phyloP scores from a whole-genome alignment of 1,284 basidiomycete species.

The Chiua sp. region DNA sequence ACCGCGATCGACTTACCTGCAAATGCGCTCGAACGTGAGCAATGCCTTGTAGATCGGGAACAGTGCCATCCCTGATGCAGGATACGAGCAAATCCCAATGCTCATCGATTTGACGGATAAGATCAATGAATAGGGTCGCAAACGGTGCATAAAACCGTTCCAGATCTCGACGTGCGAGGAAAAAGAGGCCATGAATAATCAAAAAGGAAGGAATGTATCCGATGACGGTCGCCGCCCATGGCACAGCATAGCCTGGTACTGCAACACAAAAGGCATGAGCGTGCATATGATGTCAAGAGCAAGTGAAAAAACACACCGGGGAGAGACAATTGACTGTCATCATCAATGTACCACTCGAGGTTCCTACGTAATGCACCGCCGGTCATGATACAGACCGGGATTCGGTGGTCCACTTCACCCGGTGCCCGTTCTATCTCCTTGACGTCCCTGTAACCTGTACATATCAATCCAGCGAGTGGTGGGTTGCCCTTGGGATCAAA shows the following conservation, averaged over 20 bases:
- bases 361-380: neutral
- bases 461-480: neutral
- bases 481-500: neutral
- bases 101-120: constrained; percentile 14
- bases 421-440: constrained; percentile 5
- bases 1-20: constrained; percentile 3
- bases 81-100: constrained; percentile 15
- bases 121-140: constrained; percentile 9
- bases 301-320: neutral
- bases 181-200: constrained; percentile 17
- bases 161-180: constrained; percentile 5
- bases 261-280: neutral
- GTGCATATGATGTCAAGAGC: neutral
- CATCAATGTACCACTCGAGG: constrained; percentile 3
- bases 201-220: constrained; percentile 9
- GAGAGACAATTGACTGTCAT: neutral
- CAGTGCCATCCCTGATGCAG: constrained; percentile 9
- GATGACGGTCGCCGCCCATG: constrained; percentile 10
- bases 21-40: constrained; percentile 7
- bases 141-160: constrained; percentile 4
- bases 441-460: neutral
- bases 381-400: neutral
- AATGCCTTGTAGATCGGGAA: constrained; percentile 16
- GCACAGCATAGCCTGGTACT: constrained; percentile 4
- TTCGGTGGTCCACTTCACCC: neutral